Evolutionary conservation across 805 yeast genomes (phyloP), one percentile per base, ranked within the genome.

Genomic region (Candida taoyuanica): DNA sequence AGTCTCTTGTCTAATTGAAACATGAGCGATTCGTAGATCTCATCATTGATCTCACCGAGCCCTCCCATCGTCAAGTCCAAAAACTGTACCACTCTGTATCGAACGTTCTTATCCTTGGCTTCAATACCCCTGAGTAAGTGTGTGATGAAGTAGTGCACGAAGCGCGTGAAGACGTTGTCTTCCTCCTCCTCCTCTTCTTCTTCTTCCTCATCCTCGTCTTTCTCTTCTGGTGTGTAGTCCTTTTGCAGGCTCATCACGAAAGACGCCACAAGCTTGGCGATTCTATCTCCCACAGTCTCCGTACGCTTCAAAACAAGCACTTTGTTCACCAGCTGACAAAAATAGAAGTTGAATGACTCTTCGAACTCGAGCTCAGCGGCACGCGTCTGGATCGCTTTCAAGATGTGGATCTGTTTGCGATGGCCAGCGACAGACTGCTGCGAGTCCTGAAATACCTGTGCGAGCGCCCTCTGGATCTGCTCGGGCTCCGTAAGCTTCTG

Each of bases 81-180:
- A 19, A 86, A 63, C 54, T 86, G 95, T 27, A 84, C 81, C 7
- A 78, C 83, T 43, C 97, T 69, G 59, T 73, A 88, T 34, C 98
- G 65, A 2, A 91, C 96, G 40, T 71, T 74, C 52, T 75, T 78
- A 54, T 85, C 83, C 48, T 74, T 74, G 11, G 95, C 83, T 44
- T 81, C 85, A 1, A 84, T 69, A 1, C 97, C 97, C 42, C 79
- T 68, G n/a, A 84, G 59, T 26, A 88, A 61, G 58, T 85, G 91
- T 16, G 74, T 68, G 2, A 86, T 70, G 20, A 87, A 58, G 39
- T 62, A 64, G 40, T 78, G 79, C 11, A 82, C 71, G 51, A 87
- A 84, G 16, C 68, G 62, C 2, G 74, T 56, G 31, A 73, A 69
- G 5, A 67, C 37, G 2, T 54, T 54, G 15, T 64, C 68, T 3